These are phyloP conservation scores for Phytophthora colocasiae DNA, from an alignment of 352 stramenopile species.

Conservation along the genomic window DNA sequence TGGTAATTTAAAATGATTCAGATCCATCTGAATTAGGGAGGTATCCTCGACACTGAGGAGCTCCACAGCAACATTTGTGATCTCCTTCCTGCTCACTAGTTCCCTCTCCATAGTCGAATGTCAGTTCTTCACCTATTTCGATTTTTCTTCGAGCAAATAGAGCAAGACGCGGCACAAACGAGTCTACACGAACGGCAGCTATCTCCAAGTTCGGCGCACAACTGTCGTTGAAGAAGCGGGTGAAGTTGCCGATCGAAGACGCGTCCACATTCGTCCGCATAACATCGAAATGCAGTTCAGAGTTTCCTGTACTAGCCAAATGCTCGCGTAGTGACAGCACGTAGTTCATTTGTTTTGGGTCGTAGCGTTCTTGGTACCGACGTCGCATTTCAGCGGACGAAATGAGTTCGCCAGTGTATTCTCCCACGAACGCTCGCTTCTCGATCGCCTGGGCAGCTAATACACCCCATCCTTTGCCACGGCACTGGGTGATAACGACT, in stretches of 20 bases:
- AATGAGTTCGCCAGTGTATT: slow-evolving; percentile 74
- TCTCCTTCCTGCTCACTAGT: slow-evolving; percentile 2
- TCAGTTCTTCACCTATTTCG: slow-evolving; percentile 52
- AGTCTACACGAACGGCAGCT: slow-evolving; percentile 61
- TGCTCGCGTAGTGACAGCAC: slow-evolving; percentile 64
- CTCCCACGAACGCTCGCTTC: slow-evolving; percentile 47
- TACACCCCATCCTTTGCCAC: slow-evolving; percentile 58
- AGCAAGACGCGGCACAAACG: slow-evolving; percentile 65
- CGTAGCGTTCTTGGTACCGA: slow-evolving; percentile 45
- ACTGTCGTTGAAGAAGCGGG: slow-evolving; percentile 82
- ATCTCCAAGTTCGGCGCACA: slow-evolving; percentile 61
- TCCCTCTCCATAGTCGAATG: slow-evolving; percentile 62
- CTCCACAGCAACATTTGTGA: slow-evolving; percentile 36
- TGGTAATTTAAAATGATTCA: too few species aligned
- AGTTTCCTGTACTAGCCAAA: slow-evolving; percentile 8
- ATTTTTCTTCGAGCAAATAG: slow-evolving; percentile 52
- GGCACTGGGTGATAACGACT: slow-evolving; percentile 37
- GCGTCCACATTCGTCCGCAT: slow-evolving; percentile 76
- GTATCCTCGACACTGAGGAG: slow-evolving; percentile 38
- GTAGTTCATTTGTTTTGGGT: slow-evolving; percentile 48
- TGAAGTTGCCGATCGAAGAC: slow-evolving; percentile 48
- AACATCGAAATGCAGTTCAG: slow-evolving; percentile 21
- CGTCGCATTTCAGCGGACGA: slow-evolving; percentile 48
- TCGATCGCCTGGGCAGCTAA: slow-evolving; percentile 42
- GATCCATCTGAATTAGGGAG: slow-evolving; percentile 39